Evolutionary conservation across 306 rosid genomes (phyloP), one percentile per base, ranked within the genome.

Genomic region (Dryas octopetala): DNA sequence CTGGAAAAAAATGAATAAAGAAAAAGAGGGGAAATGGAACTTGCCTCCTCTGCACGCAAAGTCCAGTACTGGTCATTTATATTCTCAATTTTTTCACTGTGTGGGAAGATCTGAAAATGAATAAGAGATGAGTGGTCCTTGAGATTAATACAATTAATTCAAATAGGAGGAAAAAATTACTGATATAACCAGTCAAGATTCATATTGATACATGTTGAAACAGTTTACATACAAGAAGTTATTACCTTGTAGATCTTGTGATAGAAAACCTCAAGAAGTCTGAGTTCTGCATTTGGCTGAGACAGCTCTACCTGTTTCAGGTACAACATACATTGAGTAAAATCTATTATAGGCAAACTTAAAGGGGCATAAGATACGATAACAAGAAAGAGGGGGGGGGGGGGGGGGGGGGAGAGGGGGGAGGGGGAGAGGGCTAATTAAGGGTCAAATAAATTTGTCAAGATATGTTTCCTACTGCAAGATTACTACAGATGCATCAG

Each of bases 231-330:
- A 13, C 1, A 54, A 53, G 6, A 57, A n/a, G 32, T 15, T 49
- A 71, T 15, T 61, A 94, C 98, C 97, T 94, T 94, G 74, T 94
- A 94, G 59, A 94, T 94, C 84, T 90, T 94, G 88, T 94, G 98
- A 82, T 90, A 90, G 77, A 94, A 94, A 82, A 91, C 97, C 81
- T 94, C 98, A 19, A 94, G 88, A 78, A 94, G 81, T 81, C 98
- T 86, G 70, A 94, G 87, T 82, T 91, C 97, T 9, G 95, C 98
- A 74, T 87, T 76, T 17, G 93, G 91, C 83, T 80, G 89, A 54
- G 98, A 90, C 80, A 94, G 83, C 82, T 91, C 98, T 40, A 91
- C 96, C 98, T 94, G 95, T 82, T 80, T 78, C 58, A 72, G 15
- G 66, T 52, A 68, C 16, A 62, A 6, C 68, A 75, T n/a, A 60